Percentiles rank a stretch among this genome's conserved stretches.
phyloP scores from a whole-genome alignment of 768 basidiomycete species.

The Russula ochroleuca region DNA sequence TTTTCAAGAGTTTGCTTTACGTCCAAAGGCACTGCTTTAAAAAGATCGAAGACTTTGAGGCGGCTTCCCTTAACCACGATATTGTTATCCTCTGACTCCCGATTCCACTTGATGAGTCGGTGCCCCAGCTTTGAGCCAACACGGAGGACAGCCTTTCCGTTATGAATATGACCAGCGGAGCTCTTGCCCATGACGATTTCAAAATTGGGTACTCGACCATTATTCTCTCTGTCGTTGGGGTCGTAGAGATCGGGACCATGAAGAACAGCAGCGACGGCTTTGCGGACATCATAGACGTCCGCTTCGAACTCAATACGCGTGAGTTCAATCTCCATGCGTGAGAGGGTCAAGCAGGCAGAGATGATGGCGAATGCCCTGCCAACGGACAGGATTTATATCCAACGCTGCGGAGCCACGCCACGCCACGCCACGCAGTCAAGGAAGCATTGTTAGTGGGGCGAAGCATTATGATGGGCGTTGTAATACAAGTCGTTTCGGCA shows the following conservation, averaged over 20 bases:
- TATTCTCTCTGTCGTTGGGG: conserved; percentile 29
- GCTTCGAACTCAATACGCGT: conserved; percentile 37
- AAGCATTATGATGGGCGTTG: too few species aligned
- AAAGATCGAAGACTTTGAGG: conserved; percentile 26
- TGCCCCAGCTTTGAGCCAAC: conserved; percentile 36
- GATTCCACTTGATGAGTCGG: conserved; percentile 46
- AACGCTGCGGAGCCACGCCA: too few species aligned
- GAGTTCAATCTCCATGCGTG: conserved; percentile 40
- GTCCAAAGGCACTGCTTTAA: conserved; percentile 5
- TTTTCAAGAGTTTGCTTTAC: conserved; percentile 31
- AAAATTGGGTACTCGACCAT: conserved; percentile 50
- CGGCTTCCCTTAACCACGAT: conserved; percentile 29
- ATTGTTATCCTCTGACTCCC: conserved; percentile 31
- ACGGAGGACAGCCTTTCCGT: conserved; percentile 44
- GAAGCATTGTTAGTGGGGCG: too few species aligned
- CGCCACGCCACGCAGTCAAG: too few species aligned
- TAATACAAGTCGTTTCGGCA: too few species aligned
- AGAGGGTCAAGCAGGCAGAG: too few species aligned
- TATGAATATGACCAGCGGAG: conserved; percentile 50
- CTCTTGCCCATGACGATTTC: conserved; percentile 48
- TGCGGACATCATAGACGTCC: conserved; percentile 55
- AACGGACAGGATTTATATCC: too few species aligned
- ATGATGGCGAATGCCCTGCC: too few species aligned
- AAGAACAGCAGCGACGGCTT: conserved; percentile 50
- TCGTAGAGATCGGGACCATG: conserved; percentile 53